Conservation (phyloP, 2,329 filamentous ascomycete species). For the Ophioceras dolichostomum region DNA sequence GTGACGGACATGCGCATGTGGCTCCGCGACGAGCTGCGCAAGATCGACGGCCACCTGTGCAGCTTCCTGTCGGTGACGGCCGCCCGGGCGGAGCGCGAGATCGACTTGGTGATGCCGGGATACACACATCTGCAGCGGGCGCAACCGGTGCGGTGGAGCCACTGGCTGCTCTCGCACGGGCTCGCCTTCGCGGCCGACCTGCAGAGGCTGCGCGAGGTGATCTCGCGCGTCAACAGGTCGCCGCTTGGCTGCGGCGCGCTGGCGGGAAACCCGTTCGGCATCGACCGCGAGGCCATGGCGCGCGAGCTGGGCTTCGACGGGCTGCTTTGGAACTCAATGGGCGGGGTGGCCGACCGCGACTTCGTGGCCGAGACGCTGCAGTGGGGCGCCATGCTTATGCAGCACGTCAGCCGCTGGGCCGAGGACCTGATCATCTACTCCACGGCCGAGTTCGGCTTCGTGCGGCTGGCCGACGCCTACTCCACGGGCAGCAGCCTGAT, state of each 20-base stretch:
- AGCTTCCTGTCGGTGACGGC: constrained; percentile 59
- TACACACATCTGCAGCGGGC: constrained; percentile 84
- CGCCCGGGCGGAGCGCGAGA: constrained; percentile 58
- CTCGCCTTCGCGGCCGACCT: constrained; percentile 62
- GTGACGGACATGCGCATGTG: constrained; percentile 85
- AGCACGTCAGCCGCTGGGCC: constrained; percentile 67
- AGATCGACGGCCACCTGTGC: constrained; percentile 56
- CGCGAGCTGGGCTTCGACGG: constrained; percentile 70
- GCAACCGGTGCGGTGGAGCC: constrained; percentile 67
- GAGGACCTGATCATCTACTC: constrained; percentile 83
- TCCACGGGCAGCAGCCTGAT: constrained; percentile 64
- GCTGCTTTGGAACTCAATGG: constrained; percentile 66
- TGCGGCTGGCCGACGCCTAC: constrained; percentile 68
- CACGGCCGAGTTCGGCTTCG: constrained; percentile 63
- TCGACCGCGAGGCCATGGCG: constrained; percentile 69
- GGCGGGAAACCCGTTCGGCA: constrained; percentile 70
- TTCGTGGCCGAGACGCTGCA: constrained; percentile 74
- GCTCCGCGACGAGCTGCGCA: constrained; percentile 62
- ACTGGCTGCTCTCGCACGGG: constrained; percentile 69
- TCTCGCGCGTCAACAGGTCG: constrained; percentile 57
- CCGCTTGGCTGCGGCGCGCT: constrained; percentile 68
- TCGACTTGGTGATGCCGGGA: constrained; percentile 71
- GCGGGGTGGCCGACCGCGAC: constrained; percentile 63
- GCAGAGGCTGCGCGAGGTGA: constrained; percentile 62
- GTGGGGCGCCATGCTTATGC: constrained; percentile 68